Conservation (phyloP, 2,329 filamentous ascomycete species). For the Peltaster fructicola region DNA sequence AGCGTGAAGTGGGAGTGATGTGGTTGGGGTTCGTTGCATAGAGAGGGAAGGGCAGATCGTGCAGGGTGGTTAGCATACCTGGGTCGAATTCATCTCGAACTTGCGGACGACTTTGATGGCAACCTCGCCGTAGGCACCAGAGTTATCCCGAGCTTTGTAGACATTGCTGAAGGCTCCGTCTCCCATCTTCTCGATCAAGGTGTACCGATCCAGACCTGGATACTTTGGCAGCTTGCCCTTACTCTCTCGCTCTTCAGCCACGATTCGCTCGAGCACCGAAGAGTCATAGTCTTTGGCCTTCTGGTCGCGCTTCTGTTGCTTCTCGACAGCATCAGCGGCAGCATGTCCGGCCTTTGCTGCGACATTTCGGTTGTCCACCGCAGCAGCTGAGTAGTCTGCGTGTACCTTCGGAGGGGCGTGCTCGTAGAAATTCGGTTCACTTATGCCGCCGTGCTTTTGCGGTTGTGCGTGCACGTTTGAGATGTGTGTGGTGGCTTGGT, state of each 20-base stretch:
- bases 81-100: conserved; percentile 95
- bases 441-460: conserved; percentile 40
- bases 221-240: conserved; percentile 74
- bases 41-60: too few relatives aligned
- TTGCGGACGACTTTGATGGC: conserved; percentile 98
- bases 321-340: conserved; percentile 44
- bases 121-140: conserved; percentile 57
- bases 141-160: conserved; percentile 66
- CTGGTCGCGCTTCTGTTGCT: conserved; percentile 38
- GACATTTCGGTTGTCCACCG: conserved; percentile 43
- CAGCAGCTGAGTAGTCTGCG: conserved; percentile 42
- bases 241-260: conserved; percentile 79
- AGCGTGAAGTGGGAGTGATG: too few relatives aligned
- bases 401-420: conserved; percentile 35
- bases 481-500: conserved; percentile 44
- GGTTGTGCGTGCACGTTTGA: conserved; percentile 47
- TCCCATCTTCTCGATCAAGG: conserved; percentile 89
- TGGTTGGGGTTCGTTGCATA: too few relatives aligned
- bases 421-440: conserved; percentile 43
- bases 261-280: conserved; percentile 62
- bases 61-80: conserved; percentile 57
- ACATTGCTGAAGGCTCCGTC: conserved; percentile 98
- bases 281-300: conserved; percentile 35
- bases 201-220: conserved; percentile 71
- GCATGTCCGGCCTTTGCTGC: conserved; percentile 50